phyloP scores from a whole-genome alignment of 257 asterid species.

The Paulownia fortunei region DNA sequence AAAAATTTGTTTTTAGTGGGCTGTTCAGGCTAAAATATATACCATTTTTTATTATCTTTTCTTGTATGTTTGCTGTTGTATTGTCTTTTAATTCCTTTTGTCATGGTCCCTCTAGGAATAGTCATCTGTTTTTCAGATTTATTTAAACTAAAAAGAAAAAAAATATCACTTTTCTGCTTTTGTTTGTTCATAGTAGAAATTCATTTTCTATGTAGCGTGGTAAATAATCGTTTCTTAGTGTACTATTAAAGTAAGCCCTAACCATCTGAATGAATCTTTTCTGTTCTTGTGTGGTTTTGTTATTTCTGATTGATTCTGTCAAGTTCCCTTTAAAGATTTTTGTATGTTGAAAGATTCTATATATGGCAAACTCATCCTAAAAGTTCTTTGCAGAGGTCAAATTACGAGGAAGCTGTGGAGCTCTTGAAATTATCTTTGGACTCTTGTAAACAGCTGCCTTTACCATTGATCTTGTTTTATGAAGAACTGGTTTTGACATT shows the following conservation, averaged over 20 bases:
- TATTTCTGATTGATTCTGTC: slow-evolving; percentile 13
- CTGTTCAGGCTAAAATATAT: neutral
- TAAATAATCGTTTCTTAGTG: neutral
- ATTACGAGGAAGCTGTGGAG: slow-evolving; percentile 84
- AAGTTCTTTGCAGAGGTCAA: slow-evolving; percentile 58
- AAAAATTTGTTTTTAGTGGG: neutral
- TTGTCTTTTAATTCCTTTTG: neutral
- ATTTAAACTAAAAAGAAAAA: neutral
- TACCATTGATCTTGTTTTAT: slow-evolving; percentile 73
- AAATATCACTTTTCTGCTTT: neutral
- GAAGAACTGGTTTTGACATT: slow-evolving; percentile 71
- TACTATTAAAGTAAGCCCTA: slow-evolving; percentile 3
- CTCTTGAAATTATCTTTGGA: slow-evolving; percentile 71
- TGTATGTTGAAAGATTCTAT: slow-evolving; percentile 4
- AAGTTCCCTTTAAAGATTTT: slow-evolving; percentile 3
- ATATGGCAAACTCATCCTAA: slow-evolving; percentile 31
- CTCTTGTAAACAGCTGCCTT: slow-evolving; percentile 76
- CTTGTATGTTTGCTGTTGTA: neutral
- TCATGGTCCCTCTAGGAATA: neutral
- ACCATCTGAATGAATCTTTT: neutral
- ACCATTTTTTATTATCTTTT: too few species aligned
- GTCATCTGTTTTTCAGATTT: neutral
- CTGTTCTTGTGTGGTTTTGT: neutral
- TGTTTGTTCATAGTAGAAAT: slow-evolving; percentile 11
- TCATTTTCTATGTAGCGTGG: neutral